Base-by-base conservation (phyloP, 2,329 filamentous ascomycete species). In the Cercospora sp. region DNA sequence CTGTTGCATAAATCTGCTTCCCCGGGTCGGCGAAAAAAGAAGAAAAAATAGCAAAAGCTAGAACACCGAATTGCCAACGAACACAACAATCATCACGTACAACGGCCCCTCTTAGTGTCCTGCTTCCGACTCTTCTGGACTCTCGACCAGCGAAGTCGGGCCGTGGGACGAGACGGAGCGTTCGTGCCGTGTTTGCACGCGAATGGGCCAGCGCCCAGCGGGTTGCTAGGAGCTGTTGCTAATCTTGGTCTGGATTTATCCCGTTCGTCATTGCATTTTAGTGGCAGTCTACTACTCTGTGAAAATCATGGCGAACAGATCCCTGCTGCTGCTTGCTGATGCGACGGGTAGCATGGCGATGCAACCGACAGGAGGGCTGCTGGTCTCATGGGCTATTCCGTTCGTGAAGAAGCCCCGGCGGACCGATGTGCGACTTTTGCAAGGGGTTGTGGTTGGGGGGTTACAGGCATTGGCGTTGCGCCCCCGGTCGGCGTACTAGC, bases 91-190 rank as follows among this genome's bases (percentile, higher is more conserved):
- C 43, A 49, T 45, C 40, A 18, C 43, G 43, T 49, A 18, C 43
- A 49, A 49, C 18, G 43, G 43, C 43, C 43, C 43, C 43, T 49
- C 43, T 49, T 49, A 49, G 43, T 49, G 43, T 49, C n/a, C 43
- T 49, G 43, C 16, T 32, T 32, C 53, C 24, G 53, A 57, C 28
- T 57, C 26, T 18, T 32, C 53, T 57, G 26, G 51, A 26, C 24
- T 28, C 53, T 18, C 6, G 26, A 57, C 13, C 26, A 57, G 53
- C 53, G 53, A 57, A 57, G 53, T 57, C 53, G 53, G 53, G 53
- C 53, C 53, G 53, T 57, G 53, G 53, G 53, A 57, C 26, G 26
- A 57, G 53, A 57, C 53, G 53, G 53, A 57, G 53, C 53, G 53
- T 30, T 28, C 28, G 53, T 57, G 53, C 53, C 53, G 53, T 26